Base-by-base conservation (phyloP, 352 stramenopile species). In the Phytopythium kandeliae region DNA sequence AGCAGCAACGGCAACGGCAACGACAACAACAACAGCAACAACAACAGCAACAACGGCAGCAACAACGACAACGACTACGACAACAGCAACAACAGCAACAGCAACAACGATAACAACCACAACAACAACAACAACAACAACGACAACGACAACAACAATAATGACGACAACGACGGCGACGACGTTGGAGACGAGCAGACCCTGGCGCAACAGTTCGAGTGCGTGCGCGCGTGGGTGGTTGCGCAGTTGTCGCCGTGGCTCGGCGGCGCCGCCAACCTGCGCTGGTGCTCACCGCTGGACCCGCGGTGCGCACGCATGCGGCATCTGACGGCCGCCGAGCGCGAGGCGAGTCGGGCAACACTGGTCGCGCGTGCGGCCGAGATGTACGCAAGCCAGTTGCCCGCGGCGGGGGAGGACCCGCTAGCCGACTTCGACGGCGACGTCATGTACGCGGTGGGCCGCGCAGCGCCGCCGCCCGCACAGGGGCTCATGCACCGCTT, bases 401-500 rank as follows among this genome's bases (percentile, higher is more conserved):
- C 62, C 11, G 31, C 4, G 3, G 45, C 58, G 11, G 3, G 53
- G 2, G 44, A 48, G 4, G 62, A 78, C 25, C 22, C 45, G 1
- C 41, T 78, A 15, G 40, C 22, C 4, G 54, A 73, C 16, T 68
- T 75, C 34, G 69, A 73, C 10, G 58, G 55, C 24, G 65, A 69
- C 13, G 60, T 71, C 12, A 61, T 78, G 28, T 70, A 73, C 22
- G 47, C 51, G 5, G 57, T 69, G 22, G 24, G 40, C 9, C 57
- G 56, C 4, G 37, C 40, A 9, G 45, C n/a, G 19, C 30, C 45
- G 19, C 34, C 4, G 34, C 26, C 48, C 0, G 57, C 57, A 5
- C 63, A 71, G n/a, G 69, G 66, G 1, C 51, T 80, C 19, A 80
- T 80, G 70, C 66, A 80, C 37, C 70, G 70, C 10, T 45, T 80